These are phyloP conservation scores for Ambrosia trifida DNA, from an alignment of 129 eudicot species.

Conservation along the genomic window DNA sequence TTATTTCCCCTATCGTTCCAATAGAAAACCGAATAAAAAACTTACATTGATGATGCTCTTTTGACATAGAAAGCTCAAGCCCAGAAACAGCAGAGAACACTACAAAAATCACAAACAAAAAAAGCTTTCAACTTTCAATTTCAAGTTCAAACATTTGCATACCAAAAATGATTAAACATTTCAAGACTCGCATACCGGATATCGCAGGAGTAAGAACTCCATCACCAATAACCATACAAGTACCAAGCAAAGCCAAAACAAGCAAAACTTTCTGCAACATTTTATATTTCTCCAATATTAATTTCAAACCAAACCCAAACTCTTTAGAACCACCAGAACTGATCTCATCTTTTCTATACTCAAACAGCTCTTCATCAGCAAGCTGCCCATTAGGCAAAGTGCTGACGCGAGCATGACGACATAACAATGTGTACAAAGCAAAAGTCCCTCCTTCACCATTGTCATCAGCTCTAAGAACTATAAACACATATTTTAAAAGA, in stretches of 20 bases:
- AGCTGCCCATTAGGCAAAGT: slow-evolving; percentile 82
- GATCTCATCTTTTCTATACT: slow-evolving; percentile 58
- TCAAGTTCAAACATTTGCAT: slow-evolving; percentile 2
- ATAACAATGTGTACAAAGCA: slow-evolving; percentile 73
- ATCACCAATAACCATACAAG: slow-evolving; percentile 95
- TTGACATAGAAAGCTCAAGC: slow-evolving; percentile 78
- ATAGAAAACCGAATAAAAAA: neutral
- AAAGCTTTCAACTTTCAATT: slow-evolving; percentile 18
- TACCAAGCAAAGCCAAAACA: slow-evolving; percentile 72
- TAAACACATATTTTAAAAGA: slow-evolving; percentile 70
- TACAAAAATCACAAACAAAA: slow-evolving; percentile 43
- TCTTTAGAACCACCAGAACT: slow-evolving; percentile 32
- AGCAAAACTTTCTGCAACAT: slow-evolving; percentile 61
- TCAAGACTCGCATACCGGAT: slow-evolving; percentile 46
- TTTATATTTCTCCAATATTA: slow-evolving; percentile 59
- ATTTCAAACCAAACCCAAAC: slow-evolving; percentile 53
- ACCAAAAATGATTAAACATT: neutral
- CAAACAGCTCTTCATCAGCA: slow-evolving; percentile 72
- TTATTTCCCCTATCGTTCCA: too few relatives aligned
- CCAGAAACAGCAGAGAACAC: slow-evolving; percentile 96
- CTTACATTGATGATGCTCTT: slow-evolving; percentile 83
- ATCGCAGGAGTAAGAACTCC: slow-evolving; percentile 90
- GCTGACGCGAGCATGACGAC: slow-evolving; percentile 81
- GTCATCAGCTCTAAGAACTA: slow-evolving; percentile 81
- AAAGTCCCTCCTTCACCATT: slow-evolving; percentile 96